phyloP scores from a whole-genome alignment of 176 grass and related monocot genomes.

The Zoysia japonica region DNA sequence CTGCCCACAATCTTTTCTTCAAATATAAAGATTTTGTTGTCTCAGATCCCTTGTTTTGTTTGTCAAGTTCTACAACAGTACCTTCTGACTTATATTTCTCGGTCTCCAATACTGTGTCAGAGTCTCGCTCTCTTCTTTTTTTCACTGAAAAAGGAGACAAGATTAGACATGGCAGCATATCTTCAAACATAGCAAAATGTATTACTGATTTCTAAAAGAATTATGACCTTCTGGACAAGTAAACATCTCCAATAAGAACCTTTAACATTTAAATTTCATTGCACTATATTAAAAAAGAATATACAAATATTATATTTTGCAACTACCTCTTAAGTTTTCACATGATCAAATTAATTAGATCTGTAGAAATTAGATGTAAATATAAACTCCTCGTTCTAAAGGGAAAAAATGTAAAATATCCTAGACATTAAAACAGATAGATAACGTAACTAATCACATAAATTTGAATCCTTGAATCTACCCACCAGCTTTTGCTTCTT shows the following conservation, averaged over 20 bases:
- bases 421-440: neutral
- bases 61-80: constrained; percentile 41
- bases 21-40: constrained; percentile 59
- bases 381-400: neutral
- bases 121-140: constrained; percentile 55
- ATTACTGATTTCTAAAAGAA: neutral
- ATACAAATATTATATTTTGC: neutral
- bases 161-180: constrained; percentile 4
- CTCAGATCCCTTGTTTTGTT: constrained; percentile 55
- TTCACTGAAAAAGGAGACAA: constrained; percentile 43
- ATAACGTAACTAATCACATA: neutral
- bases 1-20: constrained; percentile 57
- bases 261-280: neutral
- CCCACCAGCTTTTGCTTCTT: constrained; percentile 70
- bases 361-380: neutral
- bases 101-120: constrained; percentile 41
- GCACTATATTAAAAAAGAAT: neutral
- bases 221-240: neutral
- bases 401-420: neutral
- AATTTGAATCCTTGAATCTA: constrained; percentile 23
- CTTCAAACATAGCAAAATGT: constrained; percentile 31
- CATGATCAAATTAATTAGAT: neutral
- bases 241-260: neutral
- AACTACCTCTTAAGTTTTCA: neutral
- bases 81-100: constrained; percentile 58